Evolutionary conservation across 306 rosid species (phyloP), one percentile per base, ranked within the genome.

Genomic region (Quercus gilva): DNA sequence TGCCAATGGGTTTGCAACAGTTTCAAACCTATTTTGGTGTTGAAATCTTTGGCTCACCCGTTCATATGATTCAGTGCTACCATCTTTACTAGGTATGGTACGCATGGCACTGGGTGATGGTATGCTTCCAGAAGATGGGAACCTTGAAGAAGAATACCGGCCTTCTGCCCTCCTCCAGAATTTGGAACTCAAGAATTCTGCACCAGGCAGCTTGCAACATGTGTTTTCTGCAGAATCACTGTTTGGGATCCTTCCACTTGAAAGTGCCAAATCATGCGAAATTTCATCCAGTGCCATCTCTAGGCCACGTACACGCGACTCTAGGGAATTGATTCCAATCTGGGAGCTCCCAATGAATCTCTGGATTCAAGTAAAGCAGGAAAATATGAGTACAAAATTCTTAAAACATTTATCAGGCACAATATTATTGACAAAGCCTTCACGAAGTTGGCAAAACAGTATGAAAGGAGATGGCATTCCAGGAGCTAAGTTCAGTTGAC

Each of bases 331-430:
- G 89, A 95, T 76, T 60, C 98, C 99, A 70, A 81, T 93, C 72
- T 91, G 97, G 33, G 98, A 95, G 88, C 90, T 95, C 82, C 98
- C 99, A 72, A 93, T 93, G 87, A 95, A 95, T 79, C 93, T 93
- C 99, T 95, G 69, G 41, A 81, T 21, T 78, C 74, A 86, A 73
- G 71, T 60, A 31, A 69, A 84, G 60, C 10, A 69, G 7, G 60
- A 76, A 78, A 56, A 75, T n/a, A 49, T 29, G 5, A 23, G 31
- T 3, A 58, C 14, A 58, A 58, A 58, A n/a, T 7, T 58, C 64
- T 58, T 58, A 7, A n/a, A 41, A 41, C 64, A 20, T 8, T 58
- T 58, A 58, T 21, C 64, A 58, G 28, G 21, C 13, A 35, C 26
- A 21, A 21, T 58, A 58, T 20, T 58, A 9, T 9, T 58, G 23